A percentile compares a stretch with the other conserved stretches of the same genome.
Conservation (phyloP, 139 green algal species). For the Chlorella sp. region DNA sequence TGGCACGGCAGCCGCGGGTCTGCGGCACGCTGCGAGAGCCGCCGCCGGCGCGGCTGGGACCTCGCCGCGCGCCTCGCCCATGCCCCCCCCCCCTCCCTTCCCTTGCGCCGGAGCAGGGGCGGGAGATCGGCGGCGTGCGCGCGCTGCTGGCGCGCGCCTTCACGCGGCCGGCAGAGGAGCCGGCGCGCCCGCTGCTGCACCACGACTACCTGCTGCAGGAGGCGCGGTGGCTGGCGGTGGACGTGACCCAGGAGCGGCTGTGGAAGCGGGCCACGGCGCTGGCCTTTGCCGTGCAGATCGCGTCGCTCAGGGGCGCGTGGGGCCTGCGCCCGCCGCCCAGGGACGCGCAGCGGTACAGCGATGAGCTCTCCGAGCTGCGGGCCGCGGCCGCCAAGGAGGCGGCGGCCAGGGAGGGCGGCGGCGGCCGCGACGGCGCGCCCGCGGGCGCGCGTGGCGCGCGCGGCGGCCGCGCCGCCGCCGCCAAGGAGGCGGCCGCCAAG, state of each 20-base stretch:
- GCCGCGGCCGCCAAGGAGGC: constrained; percentile 3
- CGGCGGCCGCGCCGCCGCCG: too few relatives aligned
- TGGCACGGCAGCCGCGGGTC: too few relatives aligned
- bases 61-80: too few relatives aligned
- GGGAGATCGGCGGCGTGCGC: constrained; percentile 34
- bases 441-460: too few relatives aligned
- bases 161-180: constrained; percentile 44
- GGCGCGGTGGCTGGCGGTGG: constrained; percentile 63
- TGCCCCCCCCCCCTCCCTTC: too few relatives aligned
- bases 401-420: background rate
- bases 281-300: constrained; percentile 41
- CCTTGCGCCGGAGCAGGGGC: constrained; percentile 10
- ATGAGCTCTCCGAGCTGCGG: constrained; percentile 14
- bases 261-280: constrained; percentile 57
- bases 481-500: too few relatives aligned
- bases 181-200: constrained; percentile 40
- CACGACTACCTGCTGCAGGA: constrained; percentile 66
- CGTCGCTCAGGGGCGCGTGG: constrained; percentile 29
- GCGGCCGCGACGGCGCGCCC: too few relatives aligned
- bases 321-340: constrained; percentile 21
- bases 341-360: constrained; percentile 15
- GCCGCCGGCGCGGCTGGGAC: too few relatives aligned
- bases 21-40: too few relatives aligned
- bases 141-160: constrained; percentile 49
- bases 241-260: constrained; percentile 70